Evolutionary conservation across 2,329 filamentous ascomycete species (phyloP), one percentile per base, ranked within the genome.

Genomic region (Drechslerella dactyloides): DNA sequence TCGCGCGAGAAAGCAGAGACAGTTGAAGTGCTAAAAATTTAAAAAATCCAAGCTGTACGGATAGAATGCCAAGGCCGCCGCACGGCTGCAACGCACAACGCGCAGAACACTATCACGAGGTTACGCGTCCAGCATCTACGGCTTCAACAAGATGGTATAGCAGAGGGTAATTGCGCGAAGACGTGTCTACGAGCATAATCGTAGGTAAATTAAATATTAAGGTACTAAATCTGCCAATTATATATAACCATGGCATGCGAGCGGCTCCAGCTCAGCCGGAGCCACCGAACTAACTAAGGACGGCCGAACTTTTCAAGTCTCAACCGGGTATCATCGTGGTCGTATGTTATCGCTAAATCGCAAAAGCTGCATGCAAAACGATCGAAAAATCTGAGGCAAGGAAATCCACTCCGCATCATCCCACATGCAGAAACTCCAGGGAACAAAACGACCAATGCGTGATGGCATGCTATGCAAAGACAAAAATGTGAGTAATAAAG

Each of bases 221-320:
- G 19, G 19, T 10, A 48, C 15, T 23, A 42, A 6, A 42, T 48
- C 7, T 23, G 44, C 19, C 44, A 21, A 48, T 17, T 42, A 42
- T 42, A 42, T 15, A 42, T 42, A 42, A 17, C 37, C 37, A 42
- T 42, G 37, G 15, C 44, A 48, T 48, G 44, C 44, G 5, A 19
- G 19, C 19, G 19, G 19, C 44, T 23, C 44, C 15, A 48, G 44
- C 44, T 23, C 44, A 5, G 11, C 44, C 44, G 19, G 17, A 48
- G 44, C 19, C 44, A 15, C 44, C 4, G 6, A 21, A 48, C 7
- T 48, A 48, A 48, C n/a, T 23, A 48, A 48, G 11, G 37, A 48
- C 44, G 44, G 44, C 44, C 44, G 44, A 48, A 48, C 44, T 48
- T 48, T 48, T 48, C 4, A 48, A 48, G 44, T 48, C n/a, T 48